Base-by-base conservation (phyloP, 2,329 filamentous ascomycete genomes). In the Torrubiellomyces zombiae region DNA sequence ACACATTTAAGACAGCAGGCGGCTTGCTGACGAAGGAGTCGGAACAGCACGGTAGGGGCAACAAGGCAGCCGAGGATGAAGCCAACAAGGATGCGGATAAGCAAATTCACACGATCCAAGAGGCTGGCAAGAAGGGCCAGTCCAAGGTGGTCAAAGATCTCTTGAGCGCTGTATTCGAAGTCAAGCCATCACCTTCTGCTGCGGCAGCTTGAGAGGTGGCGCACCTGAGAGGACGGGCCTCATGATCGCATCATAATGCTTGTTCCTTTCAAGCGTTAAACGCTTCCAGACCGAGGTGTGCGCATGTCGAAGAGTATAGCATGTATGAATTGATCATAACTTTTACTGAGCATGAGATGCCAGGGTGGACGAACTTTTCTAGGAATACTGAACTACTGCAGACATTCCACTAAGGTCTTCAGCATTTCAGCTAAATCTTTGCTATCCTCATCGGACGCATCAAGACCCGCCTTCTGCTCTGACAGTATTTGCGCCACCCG, bases 1-100 rank as follows among this genome's bases (percentile, higher is more conserved):
- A n/a, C n/a, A n/a, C n/a, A n/a, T n/a, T n/a, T n/a, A n/a, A n/a
- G n/a, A n/a, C n/a, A n/a, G n/a, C n/a, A n/a, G n/a, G n/a, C n/a
- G n/a, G 21, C 12, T 25, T 18, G 23, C 23, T 16, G 13, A 18
- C 14, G 16, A 5, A 11, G 8, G 11, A 16, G 18, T 3, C 7
- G 6, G 10, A 7, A 38, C 40, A 95, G 86, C 86, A 98, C 59
- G 76, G 79, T 42, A 80, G 80, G 52, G 85, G 85, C 44, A 94
- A 94, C 66, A 58, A 70, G 47, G 64, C 72, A 38, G 77, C 79
- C 37, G 78, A 86, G 50, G 65, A 71, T 21, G 53, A 82, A 51
- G 85, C 85, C 41, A 91, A 91, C 65, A 60, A 64, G 48, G 69
- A 75, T 39, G 77, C 78, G 35, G 80, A 93, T 32, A 62, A 53